Conservation (phyloP, 78 protist genomes). For the Thecamonas trahens region DNA sequence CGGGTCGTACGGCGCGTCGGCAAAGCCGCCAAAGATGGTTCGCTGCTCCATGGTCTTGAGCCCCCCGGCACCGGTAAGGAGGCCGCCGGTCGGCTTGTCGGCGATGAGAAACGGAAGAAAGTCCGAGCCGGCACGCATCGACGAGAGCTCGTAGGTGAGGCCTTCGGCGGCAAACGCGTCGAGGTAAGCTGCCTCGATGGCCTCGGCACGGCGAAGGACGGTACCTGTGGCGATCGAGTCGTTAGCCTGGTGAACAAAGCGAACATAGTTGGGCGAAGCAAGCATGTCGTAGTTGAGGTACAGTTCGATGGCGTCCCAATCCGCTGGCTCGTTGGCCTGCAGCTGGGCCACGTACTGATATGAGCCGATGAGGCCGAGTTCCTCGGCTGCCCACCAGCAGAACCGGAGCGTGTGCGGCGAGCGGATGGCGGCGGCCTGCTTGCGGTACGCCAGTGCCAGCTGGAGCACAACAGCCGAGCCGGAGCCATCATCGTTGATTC, state of each 20-base stretch:
- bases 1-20: conserved; percentile 10
- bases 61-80: conserved; percentile 17
- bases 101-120: conserved; percentile 17
- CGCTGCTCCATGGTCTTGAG: conserved; percentile 1
- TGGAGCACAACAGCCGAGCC: conserved; percentile 11
- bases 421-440: neutral
- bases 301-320: neutral
- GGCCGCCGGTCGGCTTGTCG: conserved; percentile 16
- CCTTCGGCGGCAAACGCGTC: neutral
- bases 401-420: conserved; percentile 2
- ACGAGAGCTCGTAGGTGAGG: neutral
- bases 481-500: conserved; percentile 35
- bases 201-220: neutral
- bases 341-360: conserved; percentile 11
- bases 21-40: neutral
- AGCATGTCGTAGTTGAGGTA: conserved; percentile 32
- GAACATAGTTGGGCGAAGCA: conserved; percentile 17
- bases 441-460: neutral
- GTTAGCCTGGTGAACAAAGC: conserved; percentile 13
- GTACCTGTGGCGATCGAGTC: conserved; percentile 1
- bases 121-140: conserved; percentile 13
- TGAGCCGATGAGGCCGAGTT: conserved; percentile 27
- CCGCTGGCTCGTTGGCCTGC: neutral
- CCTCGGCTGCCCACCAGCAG: conserved; percentile 41
- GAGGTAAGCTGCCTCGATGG: neutral